Evolutionary conservation across 2,329 filamentous ascomycete species (phyloP), one percentile per base, ranked within the genome.

Genomic region (Verticillium longisporum): DNA sequence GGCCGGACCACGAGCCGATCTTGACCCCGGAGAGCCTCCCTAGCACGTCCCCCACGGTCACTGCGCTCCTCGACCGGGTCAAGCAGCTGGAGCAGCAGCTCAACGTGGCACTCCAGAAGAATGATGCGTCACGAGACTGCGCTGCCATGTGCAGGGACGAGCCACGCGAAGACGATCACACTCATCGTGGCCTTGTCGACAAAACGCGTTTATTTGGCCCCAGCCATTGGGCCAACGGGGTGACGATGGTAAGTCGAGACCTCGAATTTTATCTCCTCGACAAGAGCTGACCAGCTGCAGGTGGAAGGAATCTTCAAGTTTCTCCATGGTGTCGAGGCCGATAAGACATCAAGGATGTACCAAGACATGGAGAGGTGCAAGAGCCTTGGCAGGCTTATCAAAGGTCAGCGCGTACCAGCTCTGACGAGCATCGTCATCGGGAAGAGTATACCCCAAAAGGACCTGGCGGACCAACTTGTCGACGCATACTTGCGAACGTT

Each of bases 401-500:
- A 82, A 63, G 70, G 71, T 5, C 69, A 73, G 32, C 75, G 78
- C 1, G 63, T 68, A 1, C 73, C 74, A 10, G 68, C 71, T 14
- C 61, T 80, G 32, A 70, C 70, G 3, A 71, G 73, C 2, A 58
- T 70, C 26, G 72, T 75, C 14, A 68, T 78, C 2, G 78, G 80
- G 14, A 68, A 71, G 41, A 70, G 72, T 4, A 72, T 80, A 7
- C 77, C 79, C 0, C 50, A 69, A 0, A 70, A 72, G 11, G 69
- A 70, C 0, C 62, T 83, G 1, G 78, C 80, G 0, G 82, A 86
- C 61, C 70, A 77, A 58, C 75, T 87, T 1, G 72, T 86, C 15
- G 74, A 80, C 9, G 70, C 74, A 34, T 87, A 87, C 71, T 71
- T 88, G 18, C 74, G 82, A 56, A 81, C 80, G 0, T 78, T 83